Base-by-base conservation (phyloP, 305 asterid species). In the Plantago lanceolata region DNA sequence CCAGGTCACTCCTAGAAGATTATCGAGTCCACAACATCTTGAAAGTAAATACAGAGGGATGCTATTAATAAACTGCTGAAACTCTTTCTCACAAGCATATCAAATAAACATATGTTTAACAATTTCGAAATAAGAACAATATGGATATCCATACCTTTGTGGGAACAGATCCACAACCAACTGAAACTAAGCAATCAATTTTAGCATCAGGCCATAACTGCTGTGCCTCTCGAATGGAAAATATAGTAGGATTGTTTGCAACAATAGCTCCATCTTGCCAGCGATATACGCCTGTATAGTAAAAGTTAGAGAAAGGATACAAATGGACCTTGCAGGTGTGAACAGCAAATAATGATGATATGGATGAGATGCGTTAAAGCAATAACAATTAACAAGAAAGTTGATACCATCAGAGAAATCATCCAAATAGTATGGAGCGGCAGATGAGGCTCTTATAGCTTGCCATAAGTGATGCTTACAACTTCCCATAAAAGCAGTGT, bases 191-290 rank as follows among this genome's bases (percentile, higher is more conserved):
- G 81, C 96, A 88, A 76, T 90, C 97, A 77, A 94, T 78, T 71
- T 79, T 85, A 48, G 96, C 85, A 79, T 94, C 99, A 61, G 99
- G 97, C 99, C 99, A 94, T 73, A 94, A 67, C 62, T 88, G 79
- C 58, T 94, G 99, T 12, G 99, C 99, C 82, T 94, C 99, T 68
- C 93, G 90, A 69, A 94, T 75, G 64, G 95, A 89, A 49, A 94
- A 90, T 70, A 90, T 82, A 65, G 99, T 90, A 64, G 99, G 99
- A 75, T 94, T 94, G 65, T 94, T 94, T 47, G 99, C 99, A 48
- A 90, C 96, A 76, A 94, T 94, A 64, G 99, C 99, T 74, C 99
- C 99, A 84, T 94, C 99, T 85, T 90, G 99, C 96, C 96, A 94
- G 73, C 97, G 97, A 75, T 76, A 65, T 69, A 70, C 72, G 66